Conservation (phyloP, 345 rosid genomes). For the Euphorbia peplus region DNA sequence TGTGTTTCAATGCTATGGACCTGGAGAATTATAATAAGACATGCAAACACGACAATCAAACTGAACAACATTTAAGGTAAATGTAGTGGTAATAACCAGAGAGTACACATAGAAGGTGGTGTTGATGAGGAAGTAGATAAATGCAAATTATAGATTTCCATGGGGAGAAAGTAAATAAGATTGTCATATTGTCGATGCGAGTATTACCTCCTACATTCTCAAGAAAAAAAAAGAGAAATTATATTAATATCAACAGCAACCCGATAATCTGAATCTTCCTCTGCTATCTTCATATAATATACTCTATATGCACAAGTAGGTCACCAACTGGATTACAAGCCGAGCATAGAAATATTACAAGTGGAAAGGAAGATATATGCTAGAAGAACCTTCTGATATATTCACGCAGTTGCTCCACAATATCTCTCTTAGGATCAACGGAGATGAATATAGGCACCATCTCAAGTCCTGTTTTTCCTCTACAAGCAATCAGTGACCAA, state of each 20-base stretch:
- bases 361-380: not conserved
- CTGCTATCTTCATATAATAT: slow-evolving; percentile 93
- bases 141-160: not conserved
- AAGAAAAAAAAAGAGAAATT: not conserved
- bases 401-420: slow-evolving; percentile 85
- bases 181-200: not conserved
- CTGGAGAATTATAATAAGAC: too few species aligned
- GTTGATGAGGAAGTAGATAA: not conserved
- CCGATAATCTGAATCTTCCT: slow-evolving; percentile 96
- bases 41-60: not conserved
- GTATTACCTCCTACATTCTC: not conserved
- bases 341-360: not conserved
- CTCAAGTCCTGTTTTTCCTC: slow-evolving; percentile 74
- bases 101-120: too few species aligned
- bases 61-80: not conserved
- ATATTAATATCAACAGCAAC: slow-evolving; percentile 36
- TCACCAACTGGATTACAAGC: not conserved
- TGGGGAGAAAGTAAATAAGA: not conserved
- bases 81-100: not conserved
- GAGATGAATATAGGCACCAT: slow-evolving; percentile 81
- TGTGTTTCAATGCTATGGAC: too few species aligned
- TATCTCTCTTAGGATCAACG: slow-evolving; percentile 97
- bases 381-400: slow-evolving; percentile 73
- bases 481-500: too few species aligned
- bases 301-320: slow-evolving; percentile 76